phyloP scores from a whole-genome alignment of 2,329 filamentous ascomycete genomes.

The Tolypocladium ophioglossoides region DNA sequence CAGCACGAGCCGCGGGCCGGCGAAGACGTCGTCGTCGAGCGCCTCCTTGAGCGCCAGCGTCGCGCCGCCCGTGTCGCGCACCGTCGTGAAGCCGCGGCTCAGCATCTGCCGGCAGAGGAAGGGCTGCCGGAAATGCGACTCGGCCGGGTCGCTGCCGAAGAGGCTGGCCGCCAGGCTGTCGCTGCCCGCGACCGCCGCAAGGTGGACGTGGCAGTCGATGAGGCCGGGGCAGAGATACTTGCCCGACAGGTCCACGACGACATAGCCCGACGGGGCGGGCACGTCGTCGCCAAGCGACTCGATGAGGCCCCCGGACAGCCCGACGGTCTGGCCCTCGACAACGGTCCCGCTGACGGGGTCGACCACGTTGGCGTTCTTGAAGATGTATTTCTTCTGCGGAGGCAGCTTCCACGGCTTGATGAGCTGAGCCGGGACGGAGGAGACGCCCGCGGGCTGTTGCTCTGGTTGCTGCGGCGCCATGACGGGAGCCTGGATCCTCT shows the following conservation, averaged over 20 bases:
- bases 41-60: conserved; percentile 43
- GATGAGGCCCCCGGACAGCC: conserved; percentile 23
- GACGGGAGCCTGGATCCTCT: not conserved
- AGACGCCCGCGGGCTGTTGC: not conserved
- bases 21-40: conserved; percentile 41
- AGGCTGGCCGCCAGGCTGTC: conserved; percentile 12
- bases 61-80: conserved; percentile 49
- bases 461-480: not conserved
- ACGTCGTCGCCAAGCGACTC: conserved; percentile 9
- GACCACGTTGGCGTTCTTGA: conserved; percentile 33
- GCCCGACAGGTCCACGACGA: conserved; percentile 12
- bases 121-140: conserved; percentile 33
- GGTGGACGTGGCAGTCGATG: conserved; percentile 23
- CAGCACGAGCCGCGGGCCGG: conserved; percentile 45
- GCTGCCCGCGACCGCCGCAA: conserved; percentile 18
- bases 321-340: conserved; percentile 17
- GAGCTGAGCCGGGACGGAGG: conserved; percentile 4
- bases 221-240: conserved; percentile 21
- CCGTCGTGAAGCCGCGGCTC: conserved; percentile 44
- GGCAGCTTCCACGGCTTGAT: conserved; percentile 26
- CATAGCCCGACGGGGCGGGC: not conserved
- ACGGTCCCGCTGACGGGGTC: conserved; percentile 25
- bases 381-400: conserved; percentile 19
- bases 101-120: conserved; percentile 40
- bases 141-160: conserved; percentile 18